Evolutionary conservation across 1,284 basidiomycete species (phyloP).

Genomic region (Melampsora americana): DNA sequence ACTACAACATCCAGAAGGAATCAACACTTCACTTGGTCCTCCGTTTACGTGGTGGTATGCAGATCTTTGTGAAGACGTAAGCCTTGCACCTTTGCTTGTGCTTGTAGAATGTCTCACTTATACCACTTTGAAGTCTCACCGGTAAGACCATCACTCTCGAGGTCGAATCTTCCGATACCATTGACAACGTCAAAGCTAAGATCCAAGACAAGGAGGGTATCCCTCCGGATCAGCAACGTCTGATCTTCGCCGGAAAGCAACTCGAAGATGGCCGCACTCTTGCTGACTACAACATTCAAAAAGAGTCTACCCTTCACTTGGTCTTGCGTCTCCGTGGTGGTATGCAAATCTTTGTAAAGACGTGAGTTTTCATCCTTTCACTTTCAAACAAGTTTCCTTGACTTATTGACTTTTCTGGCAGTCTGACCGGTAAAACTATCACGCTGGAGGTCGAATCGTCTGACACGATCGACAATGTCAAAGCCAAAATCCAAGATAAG

Average conservation of each 20-base stretch:
- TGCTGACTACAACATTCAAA: slow-evolving; percentile 89
- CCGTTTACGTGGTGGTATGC: slow-evolving; percentile 49
- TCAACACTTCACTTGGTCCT: slow-evolving; percentile 60
- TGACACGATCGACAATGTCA: slow-evolving; percentile 65
- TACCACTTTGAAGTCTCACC: slow-evolving; percentile 53
- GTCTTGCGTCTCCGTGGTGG: slow-evolving; percentile 52
- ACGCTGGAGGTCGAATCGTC: slow-evolving; percentile 62
- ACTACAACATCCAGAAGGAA: slow-evolving; percentile 96
- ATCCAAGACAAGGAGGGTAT: slow-evolving; percentile 68
- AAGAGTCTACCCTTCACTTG: slow-evolving; percentile 67
- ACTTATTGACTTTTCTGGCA: too few relatives aligned
- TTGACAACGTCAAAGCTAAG: slow-evolving; percentile 63
- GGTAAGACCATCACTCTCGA: slow-evolving; percentile 60
- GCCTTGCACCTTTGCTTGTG: background rate
- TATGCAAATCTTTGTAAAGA: slow-evolving; percentile 93
- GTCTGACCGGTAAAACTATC: slow-evolving; percentile 53
- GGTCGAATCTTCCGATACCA: slow-evolving; percentile 63
- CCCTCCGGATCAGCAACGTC: slow-evolving; percentile 61
- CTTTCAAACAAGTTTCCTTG: too few relatives aligned
- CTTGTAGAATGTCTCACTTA: background rate
- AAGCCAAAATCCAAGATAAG: slow-evolving; percentile 62
- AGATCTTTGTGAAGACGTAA: slow-evolving; percentile 40
- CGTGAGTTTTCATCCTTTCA: too few relatives aligned
- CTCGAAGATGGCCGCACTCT: slow-evolving; percentile 54
- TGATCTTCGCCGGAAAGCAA: slow-evolving; percentile 58